A percentile compares a stretch with the other conserved stretches of the same genome.
phyloP scores from a whole-genome alignment of 768 basidiomycete genomes.

The Tylopilus cervinicoccineus region DNA sequence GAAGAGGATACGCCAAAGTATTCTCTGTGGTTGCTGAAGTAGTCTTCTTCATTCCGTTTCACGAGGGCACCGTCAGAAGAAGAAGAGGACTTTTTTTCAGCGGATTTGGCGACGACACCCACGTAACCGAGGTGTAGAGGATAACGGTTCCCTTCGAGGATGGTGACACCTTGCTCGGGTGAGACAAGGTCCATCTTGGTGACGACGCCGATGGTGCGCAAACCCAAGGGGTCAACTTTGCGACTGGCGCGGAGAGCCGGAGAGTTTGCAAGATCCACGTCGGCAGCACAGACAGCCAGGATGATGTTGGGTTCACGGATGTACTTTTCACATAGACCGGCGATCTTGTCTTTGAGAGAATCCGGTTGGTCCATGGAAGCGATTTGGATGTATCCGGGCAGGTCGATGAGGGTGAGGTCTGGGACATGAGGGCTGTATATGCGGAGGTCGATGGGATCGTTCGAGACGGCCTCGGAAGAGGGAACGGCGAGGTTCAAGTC shows the following conservation, averaged over 20 bases:
- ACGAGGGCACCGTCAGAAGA: slow-evolving; percentile 49
- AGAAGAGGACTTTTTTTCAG: slow-evolving; percentile 50
- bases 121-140: slow-evolving; percentile 98
- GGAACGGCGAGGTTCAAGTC: slow-evolving; percentile 96
- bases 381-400: slow-evolving; percentile 97
- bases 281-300: slow-evolving; percentile 97
- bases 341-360: slow-evolving; percentile 88
- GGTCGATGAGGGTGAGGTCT: slow-evolving; percentile 94
- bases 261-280: slow-evolving; percentile 97
- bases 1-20: slow-evolving; percentile 58
- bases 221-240: slow-evolving; percentile 89
- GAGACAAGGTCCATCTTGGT: slow-evolving; percentile 99
- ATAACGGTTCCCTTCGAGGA: slow-evolving; percentile 87
- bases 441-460: slow-evolving; percentile 92
- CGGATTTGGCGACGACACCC: slow-evolving; percentile 87
- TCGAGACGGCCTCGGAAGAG: slow-evolving; percentile 84
- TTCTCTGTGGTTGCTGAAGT: slow-evolving; percentile 60
- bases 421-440: slow-evolving; percentile 96
- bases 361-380: slow-evolving; percentile 95
- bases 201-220: slow-evolving; percentile 94
- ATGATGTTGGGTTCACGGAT: slow-evolving; percentile 99
- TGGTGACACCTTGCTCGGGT: slow-evolving; percentile 74
- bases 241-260: slow-evolving; percentile 92
- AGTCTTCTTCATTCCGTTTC: slow-evolving; percentile 59
- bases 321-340: slow-evolving; percentile 87